Evolutionary conservation across 352 stramenopile species (phyloP).

Genomic region (Phytopythium kandeliae): DNA sequence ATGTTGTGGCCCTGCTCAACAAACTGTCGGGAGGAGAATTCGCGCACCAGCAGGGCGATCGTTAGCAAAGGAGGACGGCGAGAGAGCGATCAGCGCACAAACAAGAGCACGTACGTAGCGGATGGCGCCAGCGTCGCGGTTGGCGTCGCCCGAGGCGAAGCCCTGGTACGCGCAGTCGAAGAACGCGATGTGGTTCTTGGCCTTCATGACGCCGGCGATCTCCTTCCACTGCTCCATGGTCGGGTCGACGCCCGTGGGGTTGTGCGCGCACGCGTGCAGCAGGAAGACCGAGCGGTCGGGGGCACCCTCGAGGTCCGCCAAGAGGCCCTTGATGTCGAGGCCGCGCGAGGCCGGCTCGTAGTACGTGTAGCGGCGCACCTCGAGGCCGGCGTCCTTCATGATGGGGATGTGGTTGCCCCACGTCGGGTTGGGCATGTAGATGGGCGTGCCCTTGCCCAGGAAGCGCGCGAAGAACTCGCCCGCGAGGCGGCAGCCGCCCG

Average conservation of each 20-base stretch:
- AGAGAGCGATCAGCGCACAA: background rate
- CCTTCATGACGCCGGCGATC: conserved; percentile 94
- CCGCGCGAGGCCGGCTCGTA: conserved; percentile 80
- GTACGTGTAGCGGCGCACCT: conserved; percentile 81
- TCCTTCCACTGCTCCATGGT: conserved; percentile 97
- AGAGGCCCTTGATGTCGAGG: conserved; percentile 92
- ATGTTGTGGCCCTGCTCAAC: conserved; percentile 98
- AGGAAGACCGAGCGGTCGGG: conserved; percentile 94
- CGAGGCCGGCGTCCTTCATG: conserved; percentile 82
- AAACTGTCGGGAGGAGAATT: conserved; percentile 64
- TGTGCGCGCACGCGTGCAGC: conserved; percentile 99
- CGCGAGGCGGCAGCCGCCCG: conserved; percentile 94
- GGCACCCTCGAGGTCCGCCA: conserved; percentile 93
- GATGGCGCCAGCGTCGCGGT: conserved; percentile 93
- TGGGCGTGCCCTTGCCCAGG: conserved; percentile 76
- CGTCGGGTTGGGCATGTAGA: conserved; percentile 99
- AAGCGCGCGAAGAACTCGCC: conserved; percentile 95
- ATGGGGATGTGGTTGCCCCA: conserved; percentile 99
- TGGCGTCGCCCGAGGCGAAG: conserved; percentile 97
- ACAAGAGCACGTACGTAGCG: conserved; percentile 53
- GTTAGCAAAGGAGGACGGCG: background rate
- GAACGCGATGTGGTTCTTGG: conserved; percentile 95
- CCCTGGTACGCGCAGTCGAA: conserved; percentile 99
- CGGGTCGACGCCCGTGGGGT: conserved; percentile 98
- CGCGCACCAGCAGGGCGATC: background rate